A percentile compares a stretch with the other conserved stretches of the same genome.
Evolutionary conservation across 805 yeast genomes (phyloP).

Genomic region (Debaryomyces hansenii): DNA sequence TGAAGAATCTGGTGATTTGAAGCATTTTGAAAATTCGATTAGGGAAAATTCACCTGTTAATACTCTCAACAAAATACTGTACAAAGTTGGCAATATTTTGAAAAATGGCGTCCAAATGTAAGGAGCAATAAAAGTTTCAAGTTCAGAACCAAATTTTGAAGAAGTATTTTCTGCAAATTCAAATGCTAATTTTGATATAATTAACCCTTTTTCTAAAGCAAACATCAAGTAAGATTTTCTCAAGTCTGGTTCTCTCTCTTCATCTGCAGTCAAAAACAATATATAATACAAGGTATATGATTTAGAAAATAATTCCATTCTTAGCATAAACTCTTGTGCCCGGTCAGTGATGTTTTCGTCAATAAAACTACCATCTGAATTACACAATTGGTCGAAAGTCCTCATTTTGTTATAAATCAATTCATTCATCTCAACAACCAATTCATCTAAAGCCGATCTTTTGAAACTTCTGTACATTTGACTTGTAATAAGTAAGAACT

Average conservation of each 20-base stretch:
- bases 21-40: slow-evolving; percentile 1
- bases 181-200: slow-evolving; percentile 2
- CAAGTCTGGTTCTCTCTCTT: background rate
- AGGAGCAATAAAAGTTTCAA: slow-evolving; percentile 5
- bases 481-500: background rate
- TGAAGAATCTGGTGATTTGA: slow-evolving; percentile 7
- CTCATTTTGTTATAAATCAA: background rate
- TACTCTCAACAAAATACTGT: slow-evolving; percentile 5
- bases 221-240: slow-evolving; percentile 1
- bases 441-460: background rate
- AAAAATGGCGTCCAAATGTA: slow-evolving; percentile 3
- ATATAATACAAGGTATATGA: slow-evolving; percentile 2
- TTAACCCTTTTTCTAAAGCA: slow-evolving; percentile 5
- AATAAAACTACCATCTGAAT: background rate
- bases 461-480: background rate
- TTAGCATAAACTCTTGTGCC: slow-evolving; percentile 7
- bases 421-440: slow-evolving; percentile 3
- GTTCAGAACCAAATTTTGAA: slow-evolving; percentile 6
- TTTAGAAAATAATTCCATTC: slow-evolving; percentile 2
- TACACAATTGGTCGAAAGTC: background rate
- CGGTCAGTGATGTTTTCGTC: slow-evolving; percentile 3
- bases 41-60: slow-evolving; percentile 5
- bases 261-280: slow-evolving; percentile 2
- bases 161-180: slow-evolving; percentile 6
- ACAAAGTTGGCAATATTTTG: background rate